Conservation (phyloP, 768 basidiomycete genomes). For the Termitomyces sp. region DNA sequence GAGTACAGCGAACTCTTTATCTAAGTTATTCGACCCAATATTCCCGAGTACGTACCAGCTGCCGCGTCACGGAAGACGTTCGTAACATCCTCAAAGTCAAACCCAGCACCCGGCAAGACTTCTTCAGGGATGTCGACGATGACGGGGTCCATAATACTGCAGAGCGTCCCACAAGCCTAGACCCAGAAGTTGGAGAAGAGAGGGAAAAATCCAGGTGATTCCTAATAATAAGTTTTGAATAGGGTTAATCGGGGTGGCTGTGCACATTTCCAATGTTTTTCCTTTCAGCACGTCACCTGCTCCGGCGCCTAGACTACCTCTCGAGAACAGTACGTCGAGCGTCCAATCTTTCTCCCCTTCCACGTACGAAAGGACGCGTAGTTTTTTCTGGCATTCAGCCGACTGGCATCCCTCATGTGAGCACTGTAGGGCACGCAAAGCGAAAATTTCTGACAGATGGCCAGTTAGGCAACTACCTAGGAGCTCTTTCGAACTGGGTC, state of each 20-base stretch:
- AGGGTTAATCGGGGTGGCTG: conserved; percentile 14
- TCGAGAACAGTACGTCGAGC: conserved; percentile 15
- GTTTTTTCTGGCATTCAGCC: conserved; percentile 94
- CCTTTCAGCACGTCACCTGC: conserved; percentile 13
- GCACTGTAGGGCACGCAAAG: conserved; percentile 11
- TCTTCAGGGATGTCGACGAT: conserved; percentile 14
- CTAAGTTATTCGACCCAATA: background rate
- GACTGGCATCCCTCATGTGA: conserved; percentile 85
- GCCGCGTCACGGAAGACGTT: conserved; percentile 53
- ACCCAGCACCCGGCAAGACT: conserved; percentile 47
- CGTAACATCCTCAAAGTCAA: conserved; percentile 61
- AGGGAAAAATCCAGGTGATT: background rate
- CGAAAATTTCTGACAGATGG: conserved; percentile 6
- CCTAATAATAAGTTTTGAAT: background rate
- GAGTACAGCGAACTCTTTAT: conserved; percentile 1
- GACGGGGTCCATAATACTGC: conserved; percentile 8
- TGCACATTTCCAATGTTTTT: conserved; percentile 16
- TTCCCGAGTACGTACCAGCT: conserved; percentile 38
- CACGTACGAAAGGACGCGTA: conserved; percentile 23
- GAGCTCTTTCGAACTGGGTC: conserved; percentile 88
- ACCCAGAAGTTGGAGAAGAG: background rate
- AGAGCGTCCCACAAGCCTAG: background rate
- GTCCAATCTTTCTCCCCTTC: conserved; percentile 7
- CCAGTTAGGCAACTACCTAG: conserved; percentile 91
- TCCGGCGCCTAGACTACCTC: conserved; percentile 9